Evolutionary conservation across 805 yeast species (phyloP), one percentile per base, ranked within the genome.

Genomic region (Gaillardinia entomophila): DNA sequence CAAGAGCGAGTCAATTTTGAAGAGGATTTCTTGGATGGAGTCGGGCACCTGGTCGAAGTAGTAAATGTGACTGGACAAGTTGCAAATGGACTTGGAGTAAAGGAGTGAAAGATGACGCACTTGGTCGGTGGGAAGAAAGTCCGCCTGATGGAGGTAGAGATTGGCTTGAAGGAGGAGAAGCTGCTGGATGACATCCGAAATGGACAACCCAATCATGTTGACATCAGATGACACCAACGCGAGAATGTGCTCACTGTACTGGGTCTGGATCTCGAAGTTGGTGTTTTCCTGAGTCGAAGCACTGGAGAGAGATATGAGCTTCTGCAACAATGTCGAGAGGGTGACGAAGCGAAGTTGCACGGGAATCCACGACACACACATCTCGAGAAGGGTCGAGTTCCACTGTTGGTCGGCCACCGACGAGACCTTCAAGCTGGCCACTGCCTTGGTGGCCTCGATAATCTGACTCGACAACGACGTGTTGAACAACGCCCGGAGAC

Each of bases 11-110:
- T 68, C 66, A 33, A 60, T 57, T 36, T 66, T 73, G 13, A 69
- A 44, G 26, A 79, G 57, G 12, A 88, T 62, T 37, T 83, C 95
- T 18, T 76, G 73, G 13, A 88, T 63, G 64, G 90, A 80, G 52
- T 89, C 97, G 12, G 80, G 71, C 4, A 82, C 75, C 55, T 92
- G 98, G 43, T 87, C 94, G 38, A 79, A 79, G 53, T 90, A 90
- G 48, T 88, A 88, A 10, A 79, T 73, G 52, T 88, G 95, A 2
- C 76, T 71, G 1, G 88, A 78, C 33, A 90, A 66, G 37, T 82
- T 79, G 36, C 79, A 75, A 34, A 89, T 73, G 16, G 88, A 75
- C 15, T 61, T 60, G 2, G 77, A 59, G 45, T 77, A 79, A 17
- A 45, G 71, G 55, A 29, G 48, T 28, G 47, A 73, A 46, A 49